Conservation (phyloP, 495 filamentous ascomycete genomes). For the Pseudotulostoma volvatum region DNA sequence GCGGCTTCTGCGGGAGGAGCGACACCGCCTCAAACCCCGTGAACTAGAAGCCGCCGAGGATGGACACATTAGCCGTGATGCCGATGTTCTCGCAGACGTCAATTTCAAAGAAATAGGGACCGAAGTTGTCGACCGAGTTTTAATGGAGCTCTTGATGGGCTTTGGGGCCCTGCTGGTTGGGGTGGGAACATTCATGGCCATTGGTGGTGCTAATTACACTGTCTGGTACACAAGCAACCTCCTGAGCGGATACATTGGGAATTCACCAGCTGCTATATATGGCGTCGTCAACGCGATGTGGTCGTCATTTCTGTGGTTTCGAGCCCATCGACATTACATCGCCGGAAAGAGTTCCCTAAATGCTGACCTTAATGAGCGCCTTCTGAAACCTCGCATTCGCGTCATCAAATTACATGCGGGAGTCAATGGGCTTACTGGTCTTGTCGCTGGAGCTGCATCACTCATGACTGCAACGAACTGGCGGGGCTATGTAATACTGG, state of each 20-base stretch:
- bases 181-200: constrained; percentile 33
- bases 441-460: constrained; percentile 33
- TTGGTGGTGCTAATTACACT: constrained; percentile 24
- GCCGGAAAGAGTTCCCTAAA: constrained; percentile 8
- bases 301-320: constrained; percentile 22
- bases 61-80: neutral
- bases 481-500: constrained; percentile 33
- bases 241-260: constrained; percentile 34
- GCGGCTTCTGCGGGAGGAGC: constrained; percentile 22
- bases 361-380: constrained; percentile 1
- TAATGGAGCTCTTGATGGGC: constrained; percentile 32
- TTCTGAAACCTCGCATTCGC: constrained; percentile 18
- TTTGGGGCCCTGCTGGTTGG: constrained; percentile 30
- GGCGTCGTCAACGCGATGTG: constrained; percentile 29
- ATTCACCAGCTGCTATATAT: constrained; percentile 26
- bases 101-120: constrained; percentile 27
- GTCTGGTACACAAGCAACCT: constrained; percentile 31
- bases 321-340: constrained; percentile 19
- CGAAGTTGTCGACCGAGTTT: constrained; percentile 30
- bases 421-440: constrained; percentile 24
- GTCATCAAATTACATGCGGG: constrained; percentile 25
- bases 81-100: constrained; percentile 14
- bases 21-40: constrained; percentile 2
- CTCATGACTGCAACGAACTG: constrained; percentile 32
- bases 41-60: neutral